Evolutionary conservation across 495 filamentous ascomycete species (phyloP).

Genomic region (Filosporella fistucella): DNA sequence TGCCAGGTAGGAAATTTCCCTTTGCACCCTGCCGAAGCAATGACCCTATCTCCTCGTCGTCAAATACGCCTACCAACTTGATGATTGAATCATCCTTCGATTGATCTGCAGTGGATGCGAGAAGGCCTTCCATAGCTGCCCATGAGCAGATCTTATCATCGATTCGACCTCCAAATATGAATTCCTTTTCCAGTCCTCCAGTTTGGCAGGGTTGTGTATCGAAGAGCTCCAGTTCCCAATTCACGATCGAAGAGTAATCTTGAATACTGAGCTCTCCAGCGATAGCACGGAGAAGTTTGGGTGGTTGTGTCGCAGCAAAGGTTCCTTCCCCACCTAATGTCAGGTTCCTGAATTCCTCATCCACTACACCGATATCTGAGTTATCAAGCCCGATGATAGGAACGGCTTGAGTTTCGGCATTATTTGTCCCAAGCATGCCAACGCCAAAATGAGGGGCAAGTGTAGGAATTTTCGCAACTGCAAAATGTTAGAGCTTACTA

Average conservation of each 20-base stretch:
- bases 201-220: constrained; percentile 82
- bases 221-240: constrained; percentile 97
- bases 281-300: constrained; percentile 79
- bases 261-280: constrained; percentile 64
- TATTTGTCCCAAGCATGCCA: constrained; percentile 70
- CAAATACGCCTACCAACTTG: constrained; percentile 86
- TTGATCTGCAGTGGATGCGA: constrained; percentile 52
- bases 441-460: constrained; percentile 91
- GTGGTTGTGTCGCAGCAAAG: constrained; percentile 78
- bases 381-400: constrained; percentile 89
- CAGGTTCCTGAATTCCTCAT: constrained; percentile 27
- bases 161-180: constrained; percentile 92
- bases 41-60: constrained; percentile 94
- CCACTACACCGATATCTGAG: constrained; percentile 43
- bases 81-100: constrained; percentile 49
- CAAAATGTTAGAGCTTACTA: constrained; percentile 6
- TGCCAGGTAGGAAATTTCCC: constrained; percentile 77
- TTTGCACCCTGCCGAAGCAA: constrained; percentile 84
- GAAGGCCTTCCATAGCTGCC: constrained; percentile 80
- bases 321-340: constrained; percentile 43
- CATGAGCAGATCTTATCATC: constrained; percentile 97
- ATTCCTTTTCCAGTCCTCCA: constrained; percentile 84
- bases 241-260: constrained; percentile 69
- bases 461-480: constrained; percentile 84
- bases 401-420: constrained; percentile 89